These are phyloP conservation scores for Phytophthora chlamydospora DNA, from an alignment of 352 stramenopile genomes.

Conservation along the genomic window DNA sequence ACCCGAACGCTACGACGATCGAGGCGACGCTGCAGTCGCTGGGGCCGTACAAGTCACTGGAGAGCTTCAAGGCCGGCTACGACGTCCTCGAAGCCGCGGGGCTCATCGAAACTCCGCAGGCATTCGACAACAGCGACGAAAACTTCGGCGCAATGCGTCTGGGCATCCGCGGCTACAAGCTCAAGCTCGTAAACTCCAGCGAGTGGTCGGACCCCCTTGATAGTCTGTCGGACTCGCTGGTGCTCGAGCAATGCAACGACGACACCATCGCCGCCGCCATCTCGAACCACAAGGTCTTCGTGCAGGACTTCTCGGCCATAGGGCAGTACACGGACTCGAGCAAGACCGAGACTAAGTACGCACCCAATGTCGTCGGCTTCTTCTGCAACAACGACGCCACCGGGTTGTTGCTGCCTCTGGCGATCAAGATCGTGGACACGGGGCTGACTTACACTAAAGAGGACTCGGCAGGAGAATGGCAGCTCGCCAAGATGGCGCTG, in stretches of 20 bases:
- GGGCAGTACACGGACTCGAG: constrained; percentile 29
- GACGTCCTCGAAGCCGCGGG: constrained; percentile 22
- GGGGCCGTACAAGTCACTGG: constrained; percentile 30
- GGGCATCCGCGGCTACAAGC: constrained; percentile 37
- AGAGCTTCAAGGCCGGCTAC: constrained; percentile 36
- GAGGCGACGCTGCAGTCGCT: constrained; percentile 17
- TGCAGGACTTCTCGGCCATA: constrained; percentile 29
- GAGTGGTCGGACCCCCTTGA: constrained; percentile 28
- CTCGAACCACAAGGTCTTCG: constrained; percentile 32
- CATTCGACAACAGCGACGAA: constrained; percentile 42
- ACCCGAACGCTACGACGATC: constrained; percentile 24
- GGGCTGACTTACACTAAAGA: constrained; percentile 35
- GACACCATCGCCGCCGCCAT: constrained; percentile 18
- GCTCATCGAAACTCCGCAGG: constrained; percentile 32
- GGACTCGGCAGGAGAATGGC: constrained; percentile 37
- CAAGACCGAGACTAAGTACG: constrained; percentile 34
- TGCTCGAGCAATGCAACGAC: constrained; percentile 26
- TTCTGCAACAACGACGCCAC: constrained; percentile 37
- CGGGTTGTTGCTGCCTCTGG: constrained; percentile 33
- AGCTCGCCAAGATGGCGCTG: constrained; percentile 48
- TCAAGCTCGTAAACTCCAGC: constrained; percentile 25
- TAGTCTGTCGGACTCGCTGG: constrained; percentile 13
- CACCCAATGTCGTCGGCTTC: constrained; percentile 39
- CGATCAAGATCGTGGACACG: constrained; percentile 39
- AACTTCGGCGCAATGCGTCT: constrained; percentile 39